These are phyloP conservation scores for Colletotrichum sp. DNA, from an alignment of 2,329 filamentous ascomycete genomes.

Conservation along the genomic window DNA sequence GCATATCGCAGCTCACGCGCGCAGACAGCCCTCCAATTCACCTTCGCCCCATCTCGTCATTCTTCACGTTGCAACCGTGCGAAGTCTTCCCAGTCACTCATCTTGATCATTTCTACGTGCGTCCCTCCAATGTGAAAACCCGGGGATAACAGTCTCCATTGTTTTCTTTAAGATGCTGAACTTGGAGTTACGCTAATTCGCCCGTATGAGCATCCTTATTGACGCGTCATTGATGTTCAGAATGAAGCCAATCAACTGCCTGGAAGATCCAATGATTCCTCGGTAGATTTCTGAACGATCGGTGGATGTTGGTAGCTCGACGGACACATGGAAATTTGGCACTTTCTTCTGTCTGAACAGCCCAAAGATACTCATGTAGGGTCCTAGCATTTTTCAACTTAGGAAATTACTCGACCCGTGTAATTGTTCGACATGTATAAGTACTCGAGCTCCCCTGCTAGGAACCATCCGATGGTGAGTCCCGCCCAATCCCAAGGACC, in stretches of 20 bases:
- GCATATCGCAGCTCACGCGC: no score
- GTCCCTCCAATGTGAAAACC: background rate
- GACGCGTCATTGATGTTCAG: background rate
- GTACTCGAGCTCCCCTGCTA: background rate
- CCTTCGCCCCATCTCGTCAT: no score
- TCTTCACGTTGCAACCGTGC: no score
- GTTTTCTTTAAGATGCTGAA: background rate
- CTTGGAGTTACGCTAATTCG: background rate
- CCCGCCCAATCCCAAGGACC: background rate
- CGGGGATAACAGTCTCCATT: background rate
- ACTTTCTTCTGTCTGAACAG: no score
- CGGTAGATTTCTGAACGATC: background rate
- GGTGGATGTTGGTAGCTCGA: no score
- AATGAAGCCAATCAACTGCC: background rate
- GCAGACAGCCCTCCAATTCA: accelerated
- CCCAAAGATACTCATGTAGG: no score
- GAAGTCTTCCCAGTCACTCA: no score
- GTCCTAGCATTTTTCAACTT: background rate
- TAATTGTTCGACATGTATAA: no score
- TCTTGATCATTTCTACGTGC: no score
- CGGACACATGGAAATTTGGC: no score
- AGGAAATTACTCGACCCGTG: background rate
- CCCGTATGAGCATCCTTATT: background rate
- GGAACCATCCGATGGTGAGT: background rate
- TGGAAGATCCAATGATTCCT: background rate